Conservation (phyloP, 2,329 filamentous ascomycete species). For the Diplodia corticola region DNA sequence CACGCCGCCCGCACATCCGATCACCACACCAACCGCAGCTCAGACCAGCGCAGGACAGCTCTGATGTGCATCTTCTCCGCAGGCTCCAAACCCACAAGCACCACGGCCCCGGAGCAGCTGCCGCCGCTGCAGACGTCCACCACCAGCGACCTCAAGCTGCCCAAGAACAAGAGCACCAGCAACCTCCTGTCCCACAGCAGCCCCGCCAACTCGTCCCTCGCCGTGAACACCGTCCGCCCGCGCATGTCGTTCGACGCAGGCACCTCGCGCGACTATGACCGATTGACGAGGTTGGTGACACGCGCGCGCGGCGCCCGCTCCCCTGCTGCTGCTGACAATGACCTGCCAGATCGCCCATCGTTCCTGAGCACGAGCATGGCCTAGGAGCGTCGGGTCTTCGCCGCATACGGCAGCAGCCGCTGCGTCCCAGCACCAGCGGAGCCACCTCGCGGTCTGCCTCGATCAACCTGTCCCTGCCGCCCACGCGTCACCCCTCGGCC, state of each 20-base stretch:
- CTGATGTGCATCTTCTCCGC: constrained; percentile 21
- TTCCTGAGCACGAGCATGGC: constrained; percentile 85
- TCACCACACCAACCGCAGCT: constrained; percentile 22
- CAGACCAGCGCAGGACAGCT: constrained; percentile 20
- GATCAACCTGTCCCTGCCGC: constrained; percentile 65
- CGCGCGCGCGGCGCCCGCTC: too few species aligned
- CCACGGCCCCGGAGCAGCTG: constrained; percentile 12
- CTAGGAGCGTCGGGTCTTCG: constrained; percentile 82
- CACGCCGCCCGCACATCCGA: constrained; percentile 21
- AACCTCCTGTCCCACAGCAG: constrained; percentile 45
- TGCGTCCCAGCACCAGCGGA: constrained; percentile 50
- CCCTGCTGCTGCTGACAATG: constrained; percentile 4
- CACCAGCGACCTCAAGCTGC: constrained; percentile 39
- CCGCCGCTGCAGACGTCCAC: constrained; percentile 6
- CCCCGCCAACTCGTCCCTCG: constrained; percentile 34
- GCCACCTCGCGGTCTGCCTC: constrained; percentile 65
- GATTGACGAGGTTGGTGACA: constrained; percentile 68
- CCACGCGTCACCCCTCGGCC: constrained; percentile 45
- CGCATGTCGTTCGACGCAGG: constrained; percentile 78
- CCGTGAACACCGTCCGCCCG: constrained; percentile 60
- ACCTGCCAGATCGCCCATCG: constrained; percentile 61
- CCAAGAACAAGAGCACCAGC: constrained; percentile 52
- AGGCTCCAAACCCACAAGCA: constrained; percentile 23
- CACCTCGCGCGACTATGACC: constrained; percentile 55
- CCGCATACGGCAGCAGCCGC: constrained; percentile 86